These are phyloP conservation scores for Tilletia setariae DNA, from an alignment of 1,284 basidiomycete species.

Conservation along the genomic window DNA sequence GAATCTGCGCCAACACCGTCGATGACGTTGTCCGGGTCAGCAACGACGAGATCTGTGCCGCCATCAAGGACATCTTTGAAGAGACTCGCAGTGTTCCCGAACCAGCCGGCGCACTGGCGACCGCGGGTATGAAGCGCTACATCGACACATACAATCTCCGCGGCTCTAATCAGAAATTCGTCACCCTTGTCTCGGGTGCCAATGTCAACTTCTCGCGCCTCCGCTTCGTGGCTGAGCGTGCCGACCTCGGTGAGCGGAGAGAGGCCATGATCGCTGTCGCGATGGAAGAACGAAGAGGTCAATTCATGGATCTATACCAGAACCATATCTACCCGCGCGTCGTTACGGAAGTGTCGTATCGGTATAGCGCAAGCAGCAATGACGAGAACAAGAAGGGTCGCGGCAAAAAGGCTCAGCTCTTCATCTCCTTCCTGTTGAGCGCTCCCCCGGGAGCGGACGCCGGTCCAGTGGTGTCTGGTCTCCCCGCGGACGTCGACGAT, in stretches of 20 bases:
- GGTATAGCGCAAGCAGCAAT: constrained; percentile 59
- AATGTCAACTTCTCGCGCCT: constrained; percentile 99
- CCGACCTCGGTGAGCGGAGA: constrained; percentile 89
- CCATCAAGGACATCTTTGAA: constrained; percentile 98
- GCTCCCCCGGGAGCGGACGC: constrained; percentile 29
- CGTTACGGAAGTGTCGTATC: constrained; percentile 96
- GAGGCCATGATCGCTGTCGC: constrained; percentile 90
- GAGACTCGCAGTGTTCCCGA: constrained; percentile 65
- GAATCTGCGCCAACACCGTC: constrained; percentile 80
- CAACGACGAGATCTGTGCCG: constrained; percentile 97
- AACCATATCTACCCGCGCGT: constrained; percentile 81
- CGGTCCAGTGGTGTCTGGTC: background rate
- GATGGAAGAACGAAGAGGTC: constrained; percentile 78
- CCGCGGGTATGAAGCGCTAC: constrained; percentile 88
- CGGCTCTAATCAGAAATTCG: constrained; percentile 79
- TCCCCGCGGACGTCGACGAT: constrained; percentile 14
- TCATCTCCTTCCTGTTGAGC: constrained; percentile 80
- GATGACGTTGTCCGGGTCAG: constrained; percentile 80
- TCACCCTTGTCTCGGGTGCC: constrained; percentile 88
- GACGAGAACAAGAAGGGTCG: background rate
- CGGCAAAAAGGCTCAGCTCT: constrained; percentile 67
- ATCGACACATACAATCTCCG: constrained; percentile 76
- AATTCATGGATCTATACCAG: constrained; percentile 78
- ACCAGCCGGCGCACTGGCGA: constrained; percentile 88
- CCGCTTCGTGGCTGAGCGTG: constrained; percentile 94